phyloP scores from a whole-genome alignment of 1,284 basidiomycete genomes.

The Baeospora myosura region DNA sequence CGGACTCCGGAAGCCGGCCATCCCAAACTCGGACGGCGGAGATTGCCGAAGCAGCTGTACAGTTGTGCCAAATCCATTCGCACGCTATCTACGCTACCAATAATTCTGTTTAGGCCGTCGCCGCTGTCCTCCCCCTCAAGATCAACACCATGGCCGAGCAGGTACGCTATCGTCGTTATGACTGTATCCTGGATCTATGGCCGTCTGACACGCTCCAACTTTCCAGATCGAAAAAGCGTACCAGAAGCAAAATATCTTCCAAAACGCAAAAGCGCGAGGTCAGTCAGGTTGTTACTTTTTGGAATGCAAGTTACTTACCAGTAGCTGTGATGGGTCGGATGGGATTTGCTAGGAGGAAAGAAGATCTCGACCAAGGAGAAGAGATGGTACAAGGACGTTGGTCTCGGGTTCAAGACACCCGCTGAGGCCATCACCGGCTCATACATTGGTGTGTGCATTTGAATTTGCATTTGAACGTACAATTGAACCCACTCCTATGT shows the following conservation, averaged over 20 bases:
- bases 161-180: slow-evolving; percentile 28
- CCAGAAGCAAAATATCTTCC: slow-evolving; percentile 98
- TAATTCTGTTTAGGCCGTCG: slow-evolving; percentile 12
- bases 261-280: slow-evolving; percentile 93
- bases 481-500: slow-evolving; percentile 1
- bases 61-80: not conserved
- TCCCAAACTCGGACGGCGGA: not conserved
- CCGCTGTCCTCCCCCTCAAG: slow-evolving; percentile 33
- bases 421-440: slow-evolving; percentile 92
- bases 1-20: not conserved
- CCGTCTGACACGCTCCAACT: not conserved
- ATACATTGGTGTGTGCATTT: slow-evolving; percentile 76
- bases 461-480: slow-evolving; percentile 2
- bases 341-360: slow-evolving; percentile 55
- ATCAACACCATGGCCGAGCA: slow-evolving; percentile 58
- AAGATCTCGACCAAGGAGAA: slow-evolving; percentile 91
- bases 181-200: not conserved
- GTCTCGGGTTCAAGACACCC: slow-evolving; percentile 96
- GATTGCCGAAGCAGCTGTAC: slow-evolving; percentile 1
- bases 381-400: slow-evolving; percentile 99
- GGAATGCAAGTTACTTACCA: not conserved
- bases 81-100: too few relatives aligned
- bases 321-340: too few relatives aligned
- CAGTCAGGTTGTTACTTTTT: slow-evolving; percentile 28
- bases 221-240: slow-evolving; percentile 84